Base-by-base conservation (phyloP, 1,284 basidiomycete species). In the Fomitiporia mediterranea region DNA sequence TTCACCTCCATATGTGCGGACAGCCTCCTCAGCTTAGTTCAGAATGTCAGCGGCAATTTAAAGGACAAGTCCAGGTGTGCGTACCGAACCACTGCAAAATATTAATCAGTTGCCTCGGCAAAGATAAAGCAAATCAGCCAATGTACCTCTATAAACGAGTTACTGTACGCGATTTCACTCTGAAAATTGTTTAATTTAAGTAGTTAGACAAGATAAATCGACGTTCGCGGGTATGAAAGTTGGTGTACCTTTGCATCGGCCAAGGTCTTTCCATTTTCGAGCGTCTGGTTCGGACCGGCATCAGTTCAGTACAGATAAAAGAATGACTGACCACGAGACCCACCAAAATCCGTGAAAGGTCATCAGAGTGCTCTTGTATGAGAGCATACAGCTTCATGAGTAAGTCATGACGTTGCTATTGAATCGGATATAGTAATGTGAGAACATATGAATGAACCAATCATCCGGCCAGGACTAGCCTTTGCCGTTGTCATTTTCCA, bases 181-280 rank as follows among this genome's bases (percentile, higher is more conserved):
- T 90, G 57, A 13, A 43, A 46, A 53, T 30, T 43, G 38, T 54
- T 21, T 55, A 35, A 50, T 40, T 32, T 43, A 44, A 19, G 37
- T 47, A 9, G 51, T 30, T 28, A 40, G 19, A 15, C 25, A 51
- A 4, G 50, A n/a, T n/a, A n/a, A n/a, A n/a, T n/a, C n/a, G n/a
- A n/a, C n/a, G n/a, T n/a, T n/a, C n/a, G n/a, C n/a, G n/a, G n/a
- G n/a, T n/a, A n/a, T n/a, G n/a, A 19, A 15, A 28, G 19, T 13
- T 32, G 34, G 38, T 63, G 23, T 60, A 86, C 89, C 77, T 89
- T 88, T 21, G 83, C 90, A 63, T 97, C 93, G 0, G 75, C 72
- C 51, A 95, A 74, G 2, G 91, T 79, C 74, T 98, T 98, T 37
- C 94, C 94, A 64, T 98, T 98, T 73, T 98, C 94, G 60, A 91